Evolutionary conservation across 2,329 filamentous ascomycete genomes (phyloP), one percentile per base, ranked within the genome.

Genomic region (Fusarium sarcochroum): DNA sequence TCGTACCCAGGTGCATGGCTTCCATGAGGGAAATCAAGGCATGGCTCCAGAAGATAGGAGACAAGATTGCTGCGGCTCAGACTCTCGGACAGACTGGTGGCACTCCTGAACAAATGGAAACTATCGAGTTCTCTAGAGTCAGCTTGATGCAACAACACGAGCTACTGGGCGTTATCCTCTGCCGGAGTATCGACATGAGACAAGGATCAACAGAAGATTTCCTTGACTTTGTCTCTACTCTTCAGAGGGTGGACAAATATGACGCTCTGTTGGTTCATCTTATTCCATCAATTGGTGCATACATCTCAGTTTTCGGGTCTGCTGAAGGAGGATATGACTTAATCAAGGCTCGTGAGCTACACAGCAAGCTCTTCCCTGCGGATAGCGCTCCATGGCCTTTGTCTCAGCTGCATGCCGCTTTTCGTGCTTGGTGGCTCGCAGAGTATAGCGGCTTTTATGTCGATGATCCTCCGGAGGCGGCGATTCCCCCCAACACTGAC

Each of bases 391-490:
- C 85, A 17, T 97, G 94, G 92, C 84, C 86, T 21, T 78, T 97
- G 38, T 84, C 90, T 17, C 91, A 90, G 71, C 86, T 98, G 14
- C 91, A 94, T 72, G 93, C 94, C 45, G 91, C 93, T 5, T 86
- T 94, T 14, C 87, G 89, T 55, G 88, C 91, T 6, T 94, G 93
- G 86, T 99, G 96, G 96, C 86, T 98, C 46, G 91, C 93, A 32
- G 94, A 98, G 75, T 98, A 98, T 80, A 96, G 93, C 70, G 93
- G 93, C 4, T 93, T 93, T 84, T 97, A 94, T 76, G 85, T 93
- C 59, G 93, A 97, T 71, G 87, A 91, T 72, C 86, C 88, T 20
- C 85, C 88, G 34, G 84, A 87, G 66, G 85, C 87, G 48, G 83
- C 84, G 25, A 83, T 89, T 27, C 79, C 78, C 2, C 84, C 85